Percentiles rank a stretch among this genome's conserved stretches.
phyloP scores from a whole-genome alignment of 805 yeast genomes.

The Spathaspora arborariae region DNA sequence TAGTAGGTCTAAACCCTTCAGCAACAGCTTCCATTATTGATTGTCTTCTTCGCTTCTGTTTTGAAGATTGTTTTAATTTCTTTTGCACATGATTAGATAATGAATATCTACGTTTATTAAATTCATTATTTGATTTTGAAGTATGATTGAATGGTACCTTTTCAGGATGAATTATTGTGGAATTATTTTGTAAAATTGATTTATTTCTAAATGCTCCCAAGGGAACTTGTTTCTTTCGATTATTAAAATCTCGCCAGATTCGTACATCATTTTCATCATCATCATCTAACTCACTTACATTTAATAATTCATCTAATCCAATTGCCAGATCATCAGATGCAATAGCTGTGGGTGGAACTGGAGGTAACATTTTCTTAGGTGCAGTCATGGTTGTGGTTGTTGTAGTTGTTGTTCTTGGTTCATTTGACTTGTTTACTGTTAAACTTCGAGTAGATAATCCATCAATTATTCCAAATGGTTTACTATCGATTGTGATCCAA shows the following conservation, averaged over 20 bases:
- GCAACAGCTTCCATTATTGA: constrained; percentile 71
- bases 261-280: constrained; percentile 54
- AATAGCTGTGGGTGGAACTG: constrained; percentile 21
- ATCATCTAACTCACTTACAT: constrained; percentile 84
- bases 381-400: neutral
- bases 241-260: constrained; percentile 44
- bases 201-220: constrained; percentile 88
- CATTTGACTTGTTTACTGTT: constrained; percentile 19
- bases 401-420: constrained; percentile 5
- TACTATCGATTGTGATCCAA: constrained; percentile 75
- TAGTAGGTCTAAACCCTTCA: constrained; percentile 73
- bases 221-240: constrained; percentile 50
- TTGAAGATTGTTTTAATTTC: constrained; percentile 11
- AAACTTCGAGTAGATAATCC: constrained; percentile 88
- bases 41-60: constrained; percentile 51
- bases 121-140: constrained; percentile 17
- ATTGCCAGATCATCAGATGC: constrained; percentile 19
- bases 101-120: constrained; percentile 22
- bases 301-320: constrained; percentile 75
- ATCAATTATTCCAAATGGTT: constrained; percentile 92
- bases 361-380: constrained; percentile 8
- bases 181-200: constrained; percentile 28
- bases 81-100: constrained; percentile 4
- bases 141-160: constrained; percentile 1
- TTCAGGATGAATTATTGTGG: constrained; percentile 10